These are phyloP conservation scores for Rhexocercosporidium sp. DNA, from an alignment of 2,329 filamentous ascomycete species.

Conservation along the genomic window DNA sequence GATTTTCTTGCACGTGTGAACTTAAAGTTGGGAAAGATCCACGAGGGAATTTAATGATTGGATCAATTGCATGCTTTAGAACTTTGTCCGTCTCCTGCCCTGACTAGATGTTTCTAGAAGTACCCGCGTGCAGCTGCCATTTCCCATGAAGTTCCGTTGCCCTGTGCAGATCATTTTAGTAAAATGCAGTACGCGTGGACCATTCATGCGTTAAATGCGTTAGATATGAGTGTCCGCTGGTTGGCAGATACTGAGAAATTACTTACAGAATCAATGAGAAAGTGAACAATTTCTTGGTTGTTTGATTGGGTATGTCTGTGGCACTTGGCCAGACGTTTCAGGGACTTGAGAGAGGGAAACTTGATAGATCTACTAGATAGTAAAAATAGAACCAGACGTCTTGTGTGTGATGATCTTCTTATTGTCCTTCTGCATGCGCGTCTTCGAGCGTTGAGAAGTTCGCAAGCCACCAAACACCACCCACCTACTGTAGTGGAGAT, in stretches of 20 bases:
- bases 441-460: background rate
- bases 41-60: background rate
- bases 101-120: background rate
- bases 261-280: background rate
- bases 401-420: background rate
- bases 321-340: background rate
- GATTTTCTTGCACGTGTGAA: background rate
- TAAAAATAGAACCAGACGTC: slow-evolving; percentile 3
- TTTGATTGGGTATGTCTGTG: background rate
- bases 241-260: background rate
- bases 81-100: background rate
- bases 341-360: too few relatives aligned
- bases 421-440: background rate
- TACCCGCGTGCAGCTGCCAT: background rate
- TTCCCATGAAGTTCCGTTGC: background rate
- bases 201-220: slow-evolving; percentile 1
- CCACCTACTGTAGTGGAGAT: background rate
- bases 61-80: background rate
- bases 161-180: background rate
- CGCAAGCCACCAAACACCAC: slow-evolving; percentile 3
- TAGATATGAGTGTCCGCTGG: background rate
- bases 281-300: background rate
- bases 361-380: background rate
- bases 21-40: background rate
- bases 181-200: background rate